These are phyloP conservation scores for Boletus rufocinnamomeus DNA, from an alignment of 768 basidiomycete species.

Conservation along the genomic window DNA sequence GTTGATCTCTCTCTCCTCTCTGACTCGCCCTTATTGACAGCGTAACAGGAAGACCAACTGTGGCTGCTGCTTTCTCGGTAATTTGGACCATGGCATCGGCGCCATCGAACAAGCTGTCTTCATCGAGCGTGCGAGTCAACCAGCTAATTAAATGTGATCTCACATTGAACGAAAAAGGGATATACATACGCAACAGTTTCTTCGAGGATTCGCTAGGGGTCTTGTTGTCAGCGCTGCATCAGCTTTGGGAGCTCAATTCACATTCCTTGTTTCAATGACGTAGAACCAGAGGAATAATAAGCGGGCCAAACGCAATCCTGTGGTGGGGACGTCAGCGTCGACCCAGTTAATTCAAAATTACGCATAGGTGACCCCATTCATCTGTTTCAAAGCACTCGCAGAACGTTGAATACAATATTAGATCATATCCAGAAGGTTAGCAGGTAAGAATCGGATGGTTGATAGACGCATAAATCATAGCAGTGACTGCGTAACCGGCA, in stretches of 20 bases:
- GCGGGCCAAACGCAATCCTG: too few species aligned
- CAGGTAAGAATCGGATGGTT: too few species aligned
- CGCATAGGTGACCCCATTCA: too few species aligned
- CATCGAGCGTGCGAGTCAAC: background rate
- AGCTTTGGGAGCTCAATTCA: background rate
- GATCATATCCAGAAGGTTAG: too few species aligned
- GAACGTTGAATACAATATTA: too few species aligned
- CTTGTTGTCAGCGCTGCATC: background rate
- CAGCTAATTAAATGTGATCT: background rate
- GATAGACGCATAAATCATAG: too few species aligned
- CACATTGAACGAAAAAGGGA: background rate
- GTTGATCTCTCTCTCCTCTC: conserved; percentile 5
- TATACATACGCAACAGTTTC: conserved; percentile 4
- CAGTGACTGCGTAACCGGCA: too few species aligned
- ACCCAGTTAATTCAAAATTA: too few species aligned
- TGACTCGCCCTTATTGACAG: background rate
- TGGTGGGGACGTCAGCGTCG: too few species aligned
- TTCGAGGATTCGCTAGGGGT: conserved; percentile 1
- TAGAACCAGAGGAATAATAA: conserved; percentile 22
- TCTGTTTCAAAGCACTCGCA: too few species aligned
- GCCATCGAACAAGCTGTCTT: conserved; percentile 10
- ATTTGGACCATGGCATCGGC: conserved; percentile 2
- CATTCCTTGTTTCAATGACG: conserved; percentile 39
- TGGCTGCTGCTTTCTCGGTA: background rate
- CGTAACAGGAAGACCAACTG: background rate